Evolutionary conservation across 2,329 filamentous ascomycete genomes (phyloP), one percentile per base, ranked within the genome.

Genomic region (Stemphylium lycopersici): DNA sequence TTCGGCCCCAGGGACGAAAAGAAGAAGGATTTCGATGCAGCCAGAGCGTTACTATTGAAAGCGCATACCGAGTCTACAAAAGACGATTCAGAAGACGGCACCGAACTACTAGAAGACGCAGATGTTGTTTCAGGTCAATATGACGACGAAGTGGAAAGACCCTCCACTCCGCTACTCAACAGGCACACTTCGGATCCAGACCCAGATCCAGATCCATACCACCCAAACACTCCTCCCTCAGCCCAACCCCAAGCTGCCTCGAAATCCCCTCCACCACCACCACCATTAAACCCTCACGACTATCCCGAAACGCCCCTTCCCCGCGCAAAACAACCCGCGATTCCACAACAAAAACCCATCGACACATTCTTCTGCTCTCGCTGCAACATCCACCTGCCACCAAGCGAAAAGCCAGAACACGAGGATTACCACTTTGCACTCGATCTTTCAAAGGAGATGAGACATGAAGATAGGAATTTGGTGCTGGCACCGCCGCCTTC

Each of bases 361-460:
- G 66, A 76, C 8, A 65, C 60, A 0, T 83, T 79, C 60, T 77
- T 78, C 51, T 96, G 91, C 73, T 71, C 79, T 44, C 85, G 85
- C 58, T 96, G 92, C 74, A 81, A 83, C 55, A 81, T 83, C 65
- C 70, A 73, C n/a, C 79, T 95, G 31, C 79, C 81, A 11, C 78
- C 81, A 34, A 70, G 79, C 22, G 84, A 88, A 51, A 82, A 83
- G 63, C 83, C 87, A 61, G 93, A 90, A 76, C 95, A 99, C 73
- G 81, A 88, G 48, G 95, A 99, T 74, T 98, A 93, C 88, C 95
- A 99, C 77, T 89, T 96, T 76, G 95, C 95, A 40, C 91, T 90
- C 76, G 90, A 93, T 65, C 81, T 99, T 26, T 88, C 93, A 61
- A 83, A 87, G 52, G 81, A 88, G 62, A 71, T 77, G 58, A 64